Base-by-base conservation (phyloP, 331 rosid genomes). In the Acacia concinna region DNA sequence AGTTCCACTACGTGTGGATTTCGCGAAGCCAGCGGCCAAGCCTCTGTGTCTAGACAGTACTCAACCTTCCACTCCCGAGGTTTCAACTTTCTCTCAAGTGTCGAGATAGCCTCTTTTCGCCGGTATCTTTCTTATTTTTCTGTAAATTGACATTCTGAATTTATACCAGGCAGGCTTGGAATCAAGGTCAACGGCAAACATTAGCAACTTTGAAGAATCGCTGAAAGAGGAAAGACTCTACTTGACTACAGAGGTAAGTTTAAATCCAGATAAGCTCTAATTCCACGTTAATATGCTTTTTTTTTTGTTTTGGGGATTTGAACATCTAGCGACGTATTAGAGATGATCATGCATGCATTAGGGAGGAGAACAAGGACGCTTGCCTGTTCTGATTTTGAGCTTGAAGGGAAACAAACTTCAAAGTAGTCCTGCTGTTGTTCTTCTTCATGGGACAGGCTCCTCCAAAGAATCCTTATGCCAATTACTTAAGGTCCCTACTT, bases 341-440 rank as follows among this genome's bases (percentile, higher is more conserved):
- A 18, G 74, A 68, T 69, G 37, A 59, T 75, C 25, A 51, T 77
- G 81, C 64, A 57, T 74, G 77, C 57, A 14, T 31, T 54, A 93
- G 98, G 93, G 83, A 82, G 99, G 96, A 83, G 98, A 91, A 76
- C 99, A 96, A 86, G 98, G 98, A 81, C 86, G 86, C 64, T 78
- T 96, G 40, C 97, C 98, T 20, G 8, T 93, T 65, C 79, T 91
- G 88, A 90, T 96, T 76, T 31, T 91, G 75, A 91, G 94, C 86
- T 41, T 87, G 90, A 91, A 91, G 88, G 92, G 91, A 82, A 80
- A 65, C 15, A 59, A 60, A 73, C 59, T 59, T 30, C 68, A 68
- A 78, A 93, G 63, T 84, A 88, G 78, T 78, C 98, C 98, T 73
- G 94, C 94, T 0, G 81, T 93, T 81, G 96, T 96, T 75, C 83